Base-by-base conservation (phyloP, 192 early-diverging fungal genomes). In the Helicostylum pulchrum region DNA sequence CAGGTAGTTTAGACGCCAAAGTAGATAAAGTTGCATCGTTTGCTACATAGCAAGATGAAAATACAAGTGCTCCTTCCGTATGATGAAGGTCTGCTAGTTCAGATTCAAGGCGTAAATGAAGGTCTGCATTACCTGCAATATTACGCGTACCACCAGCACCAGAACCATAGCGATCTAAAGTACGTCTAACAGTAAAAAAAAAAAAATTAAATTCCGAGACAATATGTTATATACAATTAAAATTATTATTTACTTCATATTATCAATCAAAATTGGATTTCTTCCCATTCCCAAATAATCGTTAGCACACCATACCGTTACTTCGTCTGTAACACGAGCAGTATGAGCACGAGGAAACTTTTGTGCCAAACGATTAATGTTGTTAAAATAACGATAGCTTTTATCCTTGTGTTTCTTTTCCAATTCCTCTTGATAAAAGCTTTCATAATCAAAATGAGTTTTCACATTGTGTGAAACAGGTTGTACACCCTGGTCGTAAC, bases 311-410 rank as follows among this genome's bases (percentile, higher is more conserved):
- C 97, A 99, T 44, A 99, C 97, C 10, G 92, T 95, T 53, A 99
- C 97, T 67, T 93, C 84, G 66, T 96, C 93, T 43, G 87, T 82
- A 50, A 80, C 65, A 48, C 85, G 88, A 12, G 86, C 87, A 21
- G 95, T 99, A 80, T 99, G 97, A 20, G 97, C 97, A 65, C 82
- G 87, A 47, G 97, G 97, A 74, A 90, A 99, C 68, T 85, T 79
- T 73, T 90, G 80, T 5, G 97, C 97, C 26, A 99, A 80, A 42
- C 97, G 91, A 78, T 99, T 99, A 83, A 99, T 97, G 85, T 99
- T 99, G 89, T 99, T 99, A 77, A 99, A 99, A 83, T 97, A 99
- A 70, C 97, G 90, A 84, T 99, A 99, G 69, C 86, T 90, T 83
- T 93, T 92, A 88, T 99, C 95, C 68, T 85, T 83, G 73, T 96